Evolutionary conservation across 768 basidiomycete species (phyloP), one percentile per base, ranked within the genome.

Genomic region (Tubosaeta brunneosetosa): DNA sequence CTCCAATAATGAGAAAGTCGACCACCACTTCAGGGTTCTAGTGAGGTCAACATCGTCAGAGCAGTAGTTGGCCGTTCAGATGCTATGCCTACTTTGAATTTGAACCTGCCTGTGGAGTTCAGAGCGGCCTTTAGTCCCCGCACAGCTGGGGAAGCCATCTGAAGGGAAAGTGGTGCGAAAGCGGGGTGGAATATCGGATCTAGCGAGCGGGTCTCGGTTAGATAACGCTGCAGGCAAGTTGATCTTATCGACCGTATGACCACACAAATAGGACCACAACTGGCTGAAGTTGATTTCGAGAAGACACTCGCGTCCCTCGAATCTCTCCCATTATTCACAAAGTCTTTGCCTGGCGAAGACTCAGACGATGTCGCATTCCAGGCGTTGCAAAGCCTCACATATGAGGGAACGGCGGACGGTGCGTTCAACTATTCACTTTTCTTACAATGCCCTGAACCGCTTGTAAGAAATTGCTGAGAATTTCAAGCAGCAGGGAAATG

Each of bases 391-490:
- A 86, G 81, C 59, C 78, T 99, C 26, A 82, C 80, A 7, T 77
- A 95, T 68, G 94, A 98, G 14, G 97, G 94, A 27, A 89, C 91
- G 14, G 87, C 93, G 49, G 90, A 97, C 74, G 94, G 95, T 97
- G 66, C 63, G 91, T 81, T 14, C 10, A 16, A 16, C 22, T 22
- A 10, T 29, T 38, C 22, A 17, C 8, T 27, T 37, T 27, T 19
- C 46, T 44, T 29, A 17, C 11, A 29, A 36, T 17, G 3, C 46
- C 44, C 31, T 58, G 40, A 61, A 8, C 1, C 22, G 34, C 53
- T 25, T 0, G 38, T 26, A 57, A 95, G 97, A 98, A 68, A 76
- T 92, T 57, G 92, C 95, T 1, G 78, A 82, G 55, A 94, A 89
- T 64, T 97, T 97, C 72, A 97, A 97, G 68, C 84, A 91, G 49